Conservation (phyloP, 1,139 yeast species). For the Hyphopichia khmerensis region DNA sequence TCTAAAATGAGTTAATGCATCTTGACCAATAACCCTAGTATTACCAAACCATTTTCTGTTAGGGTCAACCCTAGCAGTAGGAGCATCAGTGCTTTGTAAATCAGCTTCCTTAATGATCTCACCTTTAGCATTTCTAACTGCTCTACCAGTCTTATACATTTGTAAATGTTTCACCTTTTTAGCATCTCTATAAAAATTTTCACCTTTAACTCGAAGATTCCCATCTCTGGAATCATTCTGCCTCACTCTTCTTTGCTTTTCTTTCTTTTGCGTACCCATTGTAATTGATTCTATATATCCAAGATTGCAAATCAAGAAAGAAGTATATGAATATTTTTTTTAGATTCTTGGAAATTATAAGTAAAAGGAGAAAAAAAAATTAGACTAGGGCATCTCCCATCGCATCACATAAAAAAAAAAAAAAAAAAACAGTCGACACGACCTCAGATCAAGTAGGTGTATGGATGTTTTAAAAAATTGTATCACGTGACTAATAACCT, state of each 20-base stretch:
- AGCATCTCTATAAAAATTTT: conserved; percentile 93
- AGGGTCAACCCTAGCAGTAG: conserved; percentile 92
- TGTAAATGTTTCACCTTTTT: conserved; percentile 85
- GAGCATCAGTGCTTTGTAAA: conserved; percentile 83
- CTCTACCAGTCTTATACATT: conserved; percentile 92
- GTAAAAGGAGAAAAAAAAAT: background rate
- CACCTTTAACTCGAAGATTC: conserved; percentile 92
- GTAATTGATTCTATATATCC: conserved; percentile 4
- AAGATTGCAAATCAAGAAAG: too few species aligned
- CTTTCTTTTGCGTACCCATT: conserved; percentile 95
- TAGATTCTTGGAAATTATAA: background rate
- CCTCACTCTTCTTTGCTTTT: conserved; percentile 79
- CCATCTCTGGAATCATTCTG: conserved; percentile 85
- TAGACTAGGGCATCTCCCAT: conserved; percentile 1
- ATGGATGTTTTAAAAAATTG: background rate
- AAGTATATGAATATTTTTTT: background rate
- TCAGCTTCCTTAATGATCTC: conserved; percentile 85
- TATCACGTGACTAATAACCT: background rate
- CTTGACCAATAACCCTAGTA: conserved; percentile 96
- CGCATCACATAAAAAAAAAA: background rate
- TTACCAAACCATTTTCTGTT: conserved; percentile 97
- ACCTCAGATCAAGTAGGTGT: background rate
- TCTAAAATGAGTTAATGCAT: conserved; percentile 90
- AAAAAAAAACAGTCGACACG: background rate
- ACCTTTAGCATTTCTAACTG: conserved; percentile 83